Percentiles rank a stretch among this genome's conserved stretches.
Evolutionary conservation across 768 basidiomycete genomes (phyloP).

Genomic region (Clitopilus passeckerianus): DNA sequence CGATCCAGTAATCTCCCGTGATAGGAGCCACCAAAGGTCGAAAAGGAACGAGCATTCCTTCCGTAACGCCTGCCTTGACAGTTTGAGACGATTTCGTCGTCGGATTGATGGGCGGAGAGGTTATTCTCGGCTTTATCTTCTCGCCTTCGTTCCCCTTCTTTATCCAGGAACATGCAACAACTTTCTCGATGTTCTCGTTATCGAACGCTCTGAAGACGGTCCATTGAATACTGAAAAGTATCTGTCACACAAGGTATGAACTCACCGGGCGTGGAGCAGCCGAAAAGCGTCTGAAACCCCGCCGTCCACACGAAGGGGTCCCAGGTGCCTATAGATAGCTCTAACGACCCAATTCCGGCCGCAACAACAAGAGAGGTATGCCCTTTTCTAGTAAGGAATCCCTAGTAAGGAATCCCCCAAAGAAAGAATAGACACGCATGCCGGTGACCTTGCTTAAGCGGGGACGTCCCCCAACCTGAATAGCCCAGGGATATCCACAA

Average conservation of each 20-base stretch:
- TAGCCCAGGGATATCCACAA: constrained; percentile 58
- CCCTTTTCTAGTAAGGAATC: constrained; percentile 79
- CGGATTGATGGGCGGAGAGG: constrained; percentile 53
- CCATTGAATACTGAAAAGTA: constrained; percentile 60
- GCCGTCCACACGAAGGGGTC: constrained; percentile 64
- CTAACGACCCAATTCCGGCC: too few species aligned
- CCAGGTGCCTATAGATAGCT: constrained; percentile 80
- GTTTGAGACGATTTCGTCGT: constrained; percentile 55
- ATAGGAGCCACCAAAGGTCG: background rate
- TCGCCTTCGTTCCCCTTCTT: constrained; percentile 54
- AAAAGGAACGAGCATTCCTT: background rate
- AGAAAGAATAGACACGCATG: constrained; percentile 73
- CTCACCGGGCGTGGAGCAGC: constrained; percentile 61
- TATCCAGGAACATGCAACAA: constrained; percentile 65
- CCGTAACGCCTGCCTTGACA: background rate
- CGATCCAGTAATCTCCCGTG: background rate
- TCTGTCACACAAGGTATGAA: constrained; percentile 35
- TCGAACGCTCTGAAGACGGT: constrained; percentile 78
- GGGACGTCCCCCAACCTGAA: constrained; percentile 52
- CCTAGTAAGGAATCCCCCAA: constrained; percentile 59
- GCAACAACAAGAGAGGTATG: constrained; percentile 90
- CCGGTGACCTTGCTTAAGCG: constrained; percentile 83
- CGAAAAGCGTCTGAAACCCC: constrained; percentile 74
- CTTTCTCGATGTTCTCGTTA: constrained; percentile 54
- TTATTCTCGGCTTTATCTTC: constrained; percentile 58